Evolutionary conservation across 805 yeast species (phyloP), one percentile per base, ranked within the genome.

Genomic region (Metschnikowia cerradonensis): DNA sequence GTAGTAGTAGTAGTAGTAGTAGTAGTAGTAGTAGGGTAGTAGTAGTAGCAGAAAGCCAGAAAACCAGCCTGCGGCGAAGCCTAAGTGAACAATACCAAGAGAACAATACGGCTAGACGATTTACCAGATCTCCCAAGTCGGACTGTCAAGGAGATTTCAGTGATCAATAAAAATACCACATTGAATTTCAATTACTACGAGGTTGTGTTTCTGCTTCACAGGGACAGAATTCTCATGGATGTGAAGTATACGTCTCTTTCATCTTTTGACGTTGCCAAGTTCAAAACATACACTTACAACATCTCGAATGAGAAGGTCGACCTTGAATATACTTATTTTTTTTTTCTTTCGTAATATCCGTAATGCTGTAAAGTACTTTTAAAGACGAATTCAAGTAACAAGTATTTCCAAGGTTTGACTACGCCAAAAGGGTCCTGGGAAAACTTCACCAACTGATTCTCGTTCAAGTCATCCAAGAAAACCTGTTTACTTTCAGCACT

Each of bases 371-470:
- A 45, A 79, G 70, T 44, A 80, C 78, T 69, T 83, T 90, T 57
- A 83, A 70, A 1, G 90, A 80, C 10, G 90, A 77, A 66, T 86
- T 87, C 61, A 86, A 75, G 65, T 86, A 86, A 65, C 92, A 86
- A 4, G 94, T 86, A 65, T 87, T 86, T 23, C 92, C 94, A 51
- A 85, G 66, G 61, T 86, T 86, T 17, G 44, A 74, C 72, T 51
- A 86, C 72, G 1, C 94, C 94, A 4, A 83, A 72, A 3, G 94
- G 94, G 13, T 75, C 77, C 26, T 58, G 70, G 54, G 67, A 66
- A 30, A 66, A 69, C 47, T 65, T 68, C 36, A 62, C 67, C 56
- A 68, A 67, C 33, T 73, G 74, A 56, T 66, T 67, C 62, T 72
- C 76, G 34, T 77, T 75, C 66, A 86, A 67, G 64, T 88, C 96